Base-by-base conservation (phyloP, 805 yeast species). In the Metschnikowia kofuensis region DNA sequence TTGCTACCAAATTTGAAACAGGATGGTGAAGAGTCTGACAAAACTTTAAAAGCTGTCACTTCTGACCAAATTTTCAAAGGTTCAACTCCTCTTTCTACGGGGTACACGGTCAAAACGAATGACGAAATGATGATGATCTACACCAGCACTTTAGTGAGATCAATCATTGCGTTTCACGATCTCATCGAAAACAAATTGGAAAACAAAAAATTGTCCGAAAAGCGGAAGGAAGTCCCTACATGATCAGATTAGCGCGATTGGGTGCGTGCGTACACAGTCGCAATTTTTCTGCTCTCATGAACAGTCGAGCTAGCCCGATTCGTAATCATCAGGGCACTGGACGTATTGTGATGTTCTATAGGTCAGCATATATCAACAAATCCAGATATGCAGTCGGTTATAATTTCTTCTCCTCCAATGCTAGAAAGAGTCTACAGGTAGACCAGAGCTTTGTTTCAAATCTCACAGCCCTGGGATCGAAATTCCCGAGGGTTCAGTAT, bases 51-150 rank as follows among this genome's bases (percentile, higher is more conserved):
- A 28, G 31, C 46, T 10, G 28, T 40, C 13, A 50, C 50, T 29
- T 35, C 48, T 11, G 54, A 54, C 13, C 48, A 39, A 29, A 41
- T 48, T 28, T 56, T 44, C 10, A 44, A 65, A 36, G 58, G 72
- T n/a, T 61, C 70, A 15, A 79, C 76, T 56, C 83, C 82, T 31
- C 74, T 94, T 53, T 76, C 86, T 16, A 78, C 84, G 45, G 95
- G 98, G 2, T 86, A 92, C 64, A 90, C 96, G 1, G 79, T 87
- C 39, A 94, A 92, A 70, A 89, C 99, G 2, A 95, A 94, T 64
- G 99, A 94, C 64, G 96, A 94, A 68, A 76, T 95, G 59, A 92
- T 95, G 99, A 79, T 89, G 63, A 82, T 94, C 27, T 95, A 95
- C 66, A 83, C 94, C 56, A 82, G 94, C 61, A 85, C 92, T 44